Conservation (phyloP, 805 yeast species). For the Priceomyces carsonii region DNA sequence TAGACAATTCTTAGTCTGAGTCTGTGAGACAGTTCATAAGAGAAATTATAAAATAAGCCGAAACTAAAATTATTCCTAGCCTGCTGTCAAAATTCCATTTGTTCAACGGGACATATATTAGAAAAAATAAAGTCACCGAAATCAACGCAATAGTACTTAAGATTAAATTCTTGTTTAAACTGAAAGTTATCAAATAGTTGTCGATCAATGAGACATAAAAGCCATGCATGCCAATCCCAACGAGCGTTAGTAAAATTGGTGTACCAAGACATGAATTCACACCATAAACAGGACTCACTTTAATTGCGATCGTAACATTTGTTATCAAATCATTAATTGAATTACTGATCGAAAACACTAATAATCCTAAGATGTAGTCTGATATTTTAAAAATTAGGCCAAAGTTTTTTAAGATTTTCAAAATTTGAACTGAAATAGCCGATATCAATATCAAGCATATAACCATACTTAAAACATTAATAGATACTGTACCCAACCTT, state of each 20-base stretch:
- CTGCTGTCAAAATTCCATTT: conserved; percentile 34
- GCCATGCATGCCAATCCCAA: conserved; percentile 54
- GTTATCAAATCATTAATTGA: conserved; percentile 54
- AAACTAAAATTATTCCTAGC: conserved; percentile 25
- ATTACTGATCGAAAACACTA: conserved; percentile 50
- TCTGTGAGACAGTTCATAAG: conserved; percentile 17
- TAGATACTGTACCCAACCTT: conserved; percentile 4
- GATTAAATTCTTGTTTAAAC: conserved; percentile 21
- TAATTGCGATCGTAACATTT: conserved; percentile 47
- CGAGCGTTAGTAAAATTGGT: conserved; percentile 47
- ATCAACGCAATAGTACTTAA: conserved; percentile 27
- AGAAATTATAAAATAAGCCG: conserved; percentile 22
- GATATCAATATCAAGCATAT: conserved; percentile 28
- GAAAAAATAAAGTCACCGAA: conserved; percentile 19
- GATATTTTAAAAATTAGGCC: conserved; percentile 45
- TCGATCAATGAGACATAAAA: conserved; percentile 10
- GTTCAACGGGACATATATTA: conserved; percentile 31
- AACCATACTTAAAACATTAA: conserved; percentile 20
- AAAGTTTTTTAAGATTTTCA: conserved; percentile 40
- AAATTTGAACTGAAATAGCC: conserved; percentile 22
- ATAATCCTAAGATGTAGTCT: conserved; percentile 50
- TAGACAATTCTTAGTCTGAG: not conserved
- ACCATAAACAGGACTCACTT: conserved; percentile 39
- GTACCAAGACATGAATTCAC: conserved; percentile 57
- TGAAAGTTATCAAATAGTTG: conserved; percentile 13